Conservation (phyloP, 345 rosid genomes). For the Sisymbrium altissimum region DNA sequence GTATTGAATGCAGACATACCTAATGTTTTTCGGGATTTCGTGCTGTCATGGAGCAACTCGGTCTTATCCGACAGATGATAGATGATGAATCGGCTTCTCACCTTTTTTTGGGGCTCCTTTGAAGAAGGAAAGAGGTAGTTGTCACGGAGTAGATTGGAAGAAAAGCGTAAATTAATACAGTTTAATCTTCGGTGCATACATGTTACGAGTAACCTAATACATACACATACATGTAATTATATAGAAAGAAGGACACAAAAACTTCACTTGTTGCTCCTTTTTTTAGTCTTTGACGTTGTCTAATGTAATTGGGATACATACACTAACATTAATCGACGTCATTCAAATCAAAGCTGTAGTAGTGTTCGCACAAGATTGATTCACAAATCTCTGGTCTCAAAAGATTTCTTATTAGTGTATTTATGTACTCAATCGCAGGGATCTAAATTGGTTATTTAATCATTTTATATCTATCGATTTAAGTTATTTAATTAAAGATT, state of each 20-base stretch:
- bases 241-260: background rate
- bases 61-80: conserved; percentile 59
- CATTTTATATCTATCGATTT: too few relatives aligned
- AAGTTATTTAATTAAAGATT: too few relatives aligned
- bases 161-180: conserved; percentile 22
- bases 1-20: conserved; percentile 62
- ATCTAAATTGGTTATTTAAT: background rate
- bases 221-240: conserved; percentile 27
- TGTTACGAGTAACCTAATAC: conserved; percentile 8
- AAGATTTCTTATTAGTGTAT: background rate
- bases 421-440: background rate
- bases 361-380: background rate
- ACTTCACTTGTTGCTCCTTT: conserved; percentile 4
- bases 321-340: conserved; percentile 6
- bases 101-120: conserved; percentile 9
- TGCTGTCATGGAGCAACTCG: conserved; percentile 81
- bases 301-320: conserved; percentile 14
- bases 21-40: conserved; percentile 61
- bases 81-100: conserved; percentile 25
- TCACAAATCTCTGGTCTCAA: background rate
- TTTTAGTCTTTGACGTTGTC: conserved; percentile 11
- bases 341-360: conserved; percentile 6
- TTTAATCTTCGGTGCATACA: conserved; percentile 20
- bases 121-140: background rate
- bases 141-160: conserved; percentile 9